Evolutionary conservation across 331 rosid genomes (phyloP), one percentile per base, ranked within the genome.

Genomic region (Rosa hybrid): DNA sequence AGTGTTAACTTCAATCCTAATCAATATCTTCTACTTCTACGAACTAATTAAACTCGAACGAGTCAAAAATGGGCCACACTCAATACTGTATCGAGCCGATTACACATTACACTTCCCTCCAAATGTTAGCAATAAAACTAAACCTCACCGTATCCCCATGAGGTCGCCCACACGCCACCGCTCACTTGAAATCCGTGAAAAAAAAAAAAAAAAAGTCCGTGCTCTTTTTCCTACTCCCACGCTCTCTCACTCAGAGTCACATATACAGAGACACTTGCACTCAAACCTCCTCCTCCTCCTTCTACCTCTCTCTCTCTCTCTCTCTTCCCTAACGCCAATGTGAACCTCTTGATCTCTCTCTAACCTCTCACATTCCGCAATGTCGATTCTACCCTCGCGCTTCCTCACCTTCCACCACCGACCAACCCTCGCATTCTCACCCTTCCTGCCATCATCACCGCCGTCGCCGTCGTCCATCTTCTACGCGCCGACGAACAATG

Each of bases 311-410:
- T 51, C 75, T 5, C 72, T 27, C 70, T 4, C 53, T 12, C 45
- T 25, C 71, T 54, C 21, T 56, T 53, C 42, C 25, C 14, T 13
- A 46, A 39, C 49, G 17, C 78, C 4, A 57, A 75, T 76, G 71
- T 27, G 59, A 76, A 57, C 17, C 51, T 51, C 1, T 6, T 11
- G 39, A 34, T 23, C 7, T 60, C 67, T 60, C 67, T 57, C 63
- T 5, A 16, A 34, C 39, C 39, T 54, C 74, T 59, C 72, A 9
- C 48, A 21, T 77, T 16, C 7, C 48, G 71, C 70, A 85, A 91
- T 91, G 96, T 81, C 80, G 41, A 78, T 84, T 16, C 25, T 87
- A 62, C 78, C 89, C n/a, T 64, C 80, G 41, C 88, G 84, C n/a
- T 62, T 81, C 56, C 53, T 81, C 83, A 8, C 77, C 56, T 12